Evolutionary conservation across 306 rosid genomes (phyloP), one percentile per base, ranked within the genome.

Genomic region (Cicer bijugum): DNA sequence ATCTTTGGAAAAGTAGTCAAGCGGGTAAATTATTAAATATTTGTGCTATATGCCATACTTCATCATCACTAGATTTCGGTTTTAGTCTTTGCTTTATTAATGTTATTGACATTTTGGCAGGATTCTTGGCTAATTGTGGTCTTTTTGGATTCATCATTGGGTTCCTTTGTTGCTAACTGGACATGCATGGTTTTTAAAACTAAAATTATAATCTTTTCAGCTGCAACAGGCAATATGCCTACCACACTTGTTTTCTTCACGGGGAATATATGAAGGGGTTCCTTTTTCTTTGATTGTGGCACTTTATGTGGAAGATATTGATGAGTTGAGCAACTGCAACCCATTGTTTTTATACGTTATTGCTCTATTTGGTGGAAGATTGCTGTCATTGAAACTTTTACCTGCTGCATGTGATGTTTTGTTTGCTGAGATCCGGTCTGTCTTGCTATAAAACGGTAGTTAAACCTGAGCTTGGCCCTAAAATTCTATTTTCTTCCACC

Each of bases 71-170:
- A 74, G 79, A 81, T 43, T 61, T 75, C 44, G 43, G 67, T 51
- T 75, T 53, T 81, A 57, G 77, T 75, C 61, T 73, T 85, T 72
- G 87, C 82, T 84, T 62, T 81, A 90, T 86, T 95, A 82, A 91
- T 91, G 62, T 76, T 67, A 68, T 87, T 84, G 86, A 89, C 90
- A 86, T 95, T 91, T 87, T 95, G 97, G 97, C 97, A 95, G 99
- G 97, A 86, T 81, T 77, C 81, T 79, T 86, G 85, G 91, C 89
- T 85, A 82, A 78, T 69, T 90, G 82, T 89, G 97, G 81, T 88
- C 91, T 75, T 91, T 84, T 86, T 88, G 90, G 94, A 82, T 86
- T 75, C 94, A 72, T 85, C 88, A 75, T 86, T 88, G 93, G 90
- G 84, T 88, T 88, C 83, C 88, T 87, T 87, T 89, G 86, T 89